A percentile compares a stretch with the other conserved stretches of the same genome.
Evolutionary conservation across 768 basidiomycete species (phyloP).

Genomic region (Tylopilus rubrobrunneus): DNA sequence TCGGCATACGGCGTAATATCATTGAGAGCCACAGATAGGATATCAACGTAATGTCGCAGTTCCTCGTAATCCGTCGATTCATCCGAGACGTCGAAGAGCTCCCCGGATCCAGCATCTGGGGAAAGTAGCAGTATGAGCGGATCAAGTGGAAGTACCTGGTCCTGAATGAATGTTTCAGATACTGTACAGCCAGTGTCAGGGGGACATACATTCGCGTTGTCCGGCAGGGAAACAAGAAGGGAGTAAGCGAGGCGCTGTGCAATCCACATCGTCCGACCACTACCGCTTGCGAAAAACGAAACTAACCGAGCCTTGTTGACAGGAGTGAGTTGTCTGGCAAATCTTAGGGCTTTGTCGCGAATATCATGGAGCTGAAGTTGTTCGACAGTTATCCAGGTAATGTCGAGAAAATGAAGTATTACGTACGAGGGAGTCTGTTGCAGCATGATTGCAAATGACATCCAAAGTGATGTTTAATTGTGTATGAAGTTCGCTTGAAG

Average conservation of each 20-base stretch:
- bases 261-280: constrained; percentile 48
- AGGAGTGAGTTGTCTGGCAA: constrained; percentile 39
- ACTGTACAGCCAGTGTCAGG: background rate
- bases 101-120: constrained; percentile 36
- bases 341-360: constrained; percentile 42
- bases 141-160: constrained; percentile 46
- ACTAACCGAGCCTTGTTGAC: constrained; percentile 49
- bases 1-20: constrained; percentile 55
- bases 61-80: constrained; percentile 59
- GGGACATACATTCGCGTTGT: constrained; percentile 13
- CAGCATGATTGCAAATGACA: constrained; percentile 36
- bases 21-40: constrained; percentile 57
- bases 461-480: constrained; percentile 49
- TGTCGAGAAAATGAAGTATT: background rate
- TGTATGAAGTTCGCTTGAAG: constrained; percentile 39
- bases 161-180: constrained; percentile 29
- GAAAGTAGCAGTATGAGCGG: constrained; percentile 49
- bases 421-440: constrained; percentile 33
- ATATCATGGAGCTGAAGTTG: constrained; percentile 42
- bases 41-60: constrained; percentile 49
- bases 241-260: constrained; percentile 55
- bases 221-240: constrained; percentile 7
- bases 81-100: constrained; percentile 51
- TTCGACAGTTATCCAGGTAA: background rate
- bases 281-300: constrained; percentile 48